These are phyloP conservation scores for Strobilomyces echinocephalus DNA, from an alignment of 768 basidiomycete species.

Conservation along the genomic window DNA sequence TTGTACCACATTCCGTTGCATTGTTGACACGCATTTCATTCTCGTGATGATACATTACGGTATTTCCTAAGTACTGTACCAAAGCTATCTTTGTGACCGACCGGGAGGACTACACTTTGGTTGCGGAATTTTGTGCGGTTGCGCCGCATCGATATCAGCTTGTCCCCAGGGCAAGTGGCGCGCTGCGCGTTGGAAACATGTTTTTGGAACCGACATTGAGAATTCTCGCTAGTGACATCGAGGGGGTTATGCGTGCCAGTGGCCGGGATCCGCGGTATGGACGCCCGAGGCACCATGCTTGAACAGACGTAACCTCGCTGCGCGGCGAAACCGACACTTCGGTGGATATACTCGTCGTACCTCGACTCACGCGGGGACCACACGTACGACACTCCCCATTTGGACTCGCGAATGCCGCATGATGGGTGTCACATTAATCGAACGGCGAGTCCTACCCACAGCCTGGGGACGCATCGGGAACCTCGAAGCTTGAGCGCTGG, in stretches of 20 bases:
- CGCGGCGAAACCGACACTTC: neutral
- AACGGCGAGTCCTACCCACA: constrained; percentile 7
- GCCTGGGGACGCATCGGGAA: neutral
- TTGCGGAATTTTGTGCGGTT: neutral
- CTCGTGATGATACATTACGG: constrained; percentile 31
- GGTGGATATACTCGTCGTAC: neutral
- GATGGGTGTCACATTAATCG: constrained; percentile 2
- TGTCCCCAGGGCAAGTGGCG: constrained; percentile 5
- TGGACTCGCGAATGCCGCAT: constrained; percentile 11
- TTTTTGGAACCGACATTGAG: constrained; percentile 2
- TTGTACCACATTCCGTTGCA: constrained; percentile 32
- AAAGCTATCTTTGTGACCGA: constrained; percentile 15
- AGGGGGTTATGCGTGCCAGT: neutral
- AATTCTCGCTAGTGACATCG: constrained; percentile 9
- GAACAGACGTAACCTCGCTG: constrained; percentile 12
- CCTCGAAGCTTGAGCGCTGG: neutral
- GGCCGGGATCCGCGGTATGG: constrained; percentile 17
- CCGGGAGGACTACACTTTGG: constrained; percentile 9
- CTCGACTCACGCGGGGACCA: constrained; percentile 9
- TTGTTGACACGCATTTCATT: constrained; percentile 28
- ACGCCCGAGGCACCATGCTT: constrained; percentile 9
- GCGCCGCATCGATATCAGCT: constrained; percentile 1
- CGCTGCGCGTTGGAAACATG: neutral
- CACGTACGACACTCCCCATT: constrained; percentile 10
- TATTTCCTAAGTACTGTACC: constrained; percentile 29